phyloP scores from a whole-genome alignment of 805 yeast genomes.

The Candida xiaguanensis region DNA sequence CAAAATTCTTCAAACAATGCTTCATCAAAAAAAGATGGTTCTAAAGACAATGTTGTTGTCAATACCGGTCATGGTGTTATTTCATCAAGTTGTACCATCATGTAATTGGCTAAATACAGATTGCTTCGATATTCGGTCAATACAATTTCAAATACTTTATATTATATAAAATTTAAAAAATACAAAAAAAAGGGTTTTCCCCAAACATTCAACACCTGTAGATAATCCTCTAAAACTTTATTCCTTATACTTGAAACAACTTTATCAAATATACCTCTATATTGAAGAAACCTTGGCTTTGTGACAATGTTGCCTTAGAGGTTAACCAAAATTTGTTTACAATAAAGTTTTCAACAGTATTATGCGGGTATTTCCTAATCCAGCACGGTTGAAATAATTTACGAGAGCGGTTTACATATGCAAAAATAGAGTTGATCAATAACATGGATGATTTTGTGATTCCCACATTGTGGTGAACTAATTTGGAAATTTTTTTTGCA shows the following conservation, averaged over 20 bases:
- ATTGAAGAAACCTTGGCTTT: no score
- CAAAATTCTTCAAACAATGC: conserved; percentile 1
- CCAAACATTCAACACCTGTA: not conserved
- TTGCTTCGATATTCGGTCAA: not conserved
- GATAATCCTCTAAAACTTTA: no score
- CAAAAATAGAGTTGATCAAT: not conserved
- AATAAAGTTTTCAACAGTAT: no score
- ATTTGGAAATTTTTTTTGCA: conserved; percentile 2
- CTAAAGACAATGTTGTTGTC: not conserved
- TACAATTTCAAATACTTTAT: no score
- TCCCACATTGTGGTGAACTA: not conserved
- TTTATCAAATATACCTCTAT: no score
- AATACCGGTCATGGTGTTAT: not conserved
- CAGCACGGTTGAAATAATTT: no score
- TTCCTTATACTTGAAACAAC: no score
- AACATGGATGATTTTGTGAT: not conserved
- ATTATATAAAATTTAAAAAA: not conserved
- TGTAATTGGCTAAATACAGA: not conserved
- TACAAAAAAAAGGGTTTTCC: not conserved
- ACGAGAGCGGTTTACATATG: not conserved
- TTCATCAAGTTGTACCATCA: not conserved
- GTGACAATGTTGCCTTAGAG: no score
- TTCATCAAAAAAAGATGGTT: not conserved
- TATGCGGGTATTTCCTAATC: no score
- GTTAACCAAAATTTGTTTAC: no score